Conservation (phyloP, 1,284 basidiomycete species). For the Apiotrichum porosum region DNA sequence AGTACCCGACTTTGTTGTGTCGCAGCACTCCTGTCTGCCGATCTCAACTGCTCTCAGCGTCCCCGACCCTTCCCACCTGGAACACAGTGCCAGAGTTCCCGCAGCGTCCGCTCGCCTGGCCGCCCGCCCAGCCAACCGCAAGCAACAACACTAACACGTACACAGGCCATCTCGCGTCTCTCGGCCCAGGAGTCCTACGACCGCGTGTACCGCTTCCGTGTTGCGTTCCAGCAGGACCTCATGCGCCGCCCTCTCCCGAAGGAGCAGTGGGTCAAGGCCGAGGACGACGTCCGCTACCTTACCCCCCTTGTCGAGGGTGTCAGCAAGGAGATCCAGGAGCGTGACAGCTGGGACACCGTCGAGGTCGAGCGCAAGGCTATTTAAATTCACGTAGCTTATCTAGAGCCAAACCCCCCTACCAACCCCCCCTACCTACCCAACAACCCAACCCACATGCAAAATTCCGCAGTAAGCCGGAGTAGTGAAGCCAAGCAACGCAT, state of each 20-base stretch:
- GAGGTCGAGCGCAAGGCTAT: conserved; percentile 38
- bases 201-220: conserved; percentile 83
- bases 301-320: conserved; percentile 73
- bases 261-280: conserved; percentile 72
- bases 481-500: not conserved
- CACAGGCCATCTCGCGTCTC: conserved; percentile 81
- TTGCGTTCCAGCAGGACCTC: conserved; percentile 74
- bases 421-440: too few species aligned
- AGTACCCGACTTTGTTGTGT: too few species aligned
- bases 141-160: not conserved
- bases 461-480: too few species aligned
- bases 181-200: conserved; percentile 78
- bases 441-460: too few species aligned
- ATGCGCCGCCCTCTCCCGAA: conserved; percentile 79
- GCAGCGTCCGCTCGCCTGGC: too few species aligned
- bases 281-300: conserved; percentile 87
- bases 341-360: conserved; percentile 76
- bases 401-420: too few species aligned
- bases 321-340: conserved; percentile 71
- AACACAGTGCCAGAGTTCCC: too few species aligned
- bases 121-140: too few species aligned
- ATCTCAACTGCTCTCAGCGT: too few species aligned
- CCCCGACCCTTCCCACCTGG: not conserved
- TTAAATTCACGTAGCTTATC: conserved; percentile 4
- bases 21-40: too few species aligned